These are phyloP conservation scores for Aureobasidium sp. DNA, from an alignment of 2,329 filamentous ascomycete species.

Conservation along the genomic window DNA sequence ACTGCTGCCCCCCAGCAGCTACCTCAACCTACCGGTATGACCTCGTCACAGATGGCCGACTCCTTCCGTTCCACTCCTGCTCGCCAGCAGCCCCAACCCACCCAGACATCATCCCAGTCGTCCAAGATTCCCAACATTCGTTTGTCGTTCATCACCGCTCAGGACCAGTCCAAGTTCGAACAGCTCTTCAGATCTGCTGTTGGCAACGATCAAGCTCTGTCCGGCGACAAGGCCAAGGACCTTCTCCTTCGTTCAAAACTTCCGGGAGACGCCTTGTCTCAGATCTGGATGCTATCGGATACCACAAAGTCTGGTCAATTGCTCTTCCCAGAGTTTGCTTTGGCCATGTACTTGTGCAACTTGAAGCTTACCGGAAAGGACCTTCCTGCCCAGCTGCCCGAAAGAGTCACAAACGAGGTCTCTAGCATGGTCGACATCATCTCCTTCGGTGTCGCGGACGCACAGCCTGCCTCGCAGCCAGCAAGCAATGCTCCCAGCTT, in stretches of 20 bases:
- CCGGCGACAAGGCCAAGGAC: constrained; percentile 85
- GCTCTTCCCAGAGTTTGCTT: constrained; percentile 92
- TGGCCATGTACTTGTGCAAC: constrained; percentile 98
- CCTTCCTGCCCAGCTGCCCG: constrained; percentile 66
- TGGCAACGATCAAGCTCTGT: constrained; percentile 74
- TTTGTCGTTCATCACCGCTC: constrained; percentile 88
- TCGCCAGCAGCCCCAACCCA: constrained; percentile 48
- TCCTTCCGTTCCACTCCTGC: constrained; percentile 49
- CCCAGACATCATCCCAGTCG: constrained; percentile 55
- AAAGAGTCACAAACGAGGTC: constrained; percentile 88
- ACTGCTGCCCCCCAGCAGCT: constrained; percentile 40
- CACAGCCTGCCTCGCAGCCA: constrained; percentile 43
- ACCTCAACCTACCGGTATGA: constrained; percentile 52
- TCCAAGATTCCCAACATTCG: constrained; percentile 86
- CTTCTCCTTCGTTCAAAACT: constrained; percentile 81
- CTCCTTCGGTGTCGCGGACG: constrained; percentile 82
- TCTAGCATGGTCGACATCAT: constrained; percentile 99
- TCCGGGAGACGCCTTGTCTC: constrained; percentile 75
- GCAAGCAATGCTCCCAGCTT: constrained; percentile 65
- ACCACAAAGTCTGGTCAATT: constrained; percentile 94
- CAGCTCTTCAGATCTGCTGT: constrained; percentile 94
- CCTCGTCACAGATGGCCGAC: constrained; percentile 55
- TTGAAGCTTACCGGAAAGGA: constrained; percentile 80
- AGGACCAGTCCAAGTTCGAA: constrained; percentile 94
- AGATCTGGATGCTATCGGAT: constrained; percentile 85